These are phyloP conservation scores for Pseudevernia furfuracea DNA, from an alignment of 495 filamentous ascomycete species.

Conservation along the genomic window DNA sequence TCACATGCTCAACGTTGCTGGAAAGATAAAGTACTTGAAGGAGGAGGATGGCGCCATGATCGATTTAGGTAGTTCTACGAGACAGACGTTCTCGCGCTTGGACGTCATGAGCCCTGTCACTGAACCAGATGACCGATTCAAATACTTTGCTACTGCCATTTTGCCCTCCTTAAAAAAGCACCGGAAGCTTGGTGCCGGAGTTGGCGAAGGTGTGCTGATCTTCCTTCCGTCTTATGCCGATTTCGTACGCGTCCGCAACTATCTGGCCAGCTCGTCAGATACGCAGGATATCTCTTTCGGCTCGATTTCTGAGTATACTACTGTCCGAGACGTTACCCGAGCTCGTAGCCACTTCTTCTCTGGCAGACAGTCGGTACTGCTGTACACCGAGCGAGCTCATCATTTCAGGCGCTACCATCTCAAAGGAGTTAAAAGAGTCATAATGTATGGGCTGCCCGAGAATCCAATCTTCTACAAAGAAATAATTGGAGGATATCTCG, in stretches of 20 bases:
- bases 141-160: constrained; percentile 74
- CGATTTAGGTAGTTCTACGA: constrained; percentile 54
- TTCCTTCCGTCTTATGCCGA: constrained; percentile 91
- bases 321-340: constrained; percentile 64
- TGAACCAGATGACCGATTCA: constrained; percentile 87
- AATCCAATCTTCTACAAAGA: constrained; percentile 86
- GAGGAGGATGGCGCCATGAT: constrained; percentile 58
- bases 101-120: constrained; percentile 55
- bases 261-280: constrained; percentile 66
- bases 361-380: constrained; percentile 70
- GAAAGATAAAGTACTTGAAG: constrained; percentile 62
- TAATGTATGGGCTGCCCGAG: constrained; percentile 85
- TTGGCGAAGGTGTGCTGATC: constrained; percentile 58
- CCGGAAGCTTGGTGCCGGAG: constrained; percentile 30
- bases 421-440: constrained; percentile 66
- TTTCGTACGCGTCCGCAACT: constrained; percentile 86
- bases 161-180: constrained; percentile 64
- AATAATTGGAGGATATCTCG: constrained; percentile 46
- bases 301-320: constrained; percentile 79
- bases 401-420: constrained; percentile 84
- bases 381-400: constrained; percentile 90
- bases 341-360: constrained; percentile 80
- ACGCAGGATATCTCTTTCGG: constrained; percentile 70
- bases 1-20: constrained; percentile 72
- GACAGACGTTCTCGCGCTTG: constrained; percentile 89